phyloP scores from a whole-genome alignment of 179 eudicot species.

The Sideroxylon spinosum region DNA sequence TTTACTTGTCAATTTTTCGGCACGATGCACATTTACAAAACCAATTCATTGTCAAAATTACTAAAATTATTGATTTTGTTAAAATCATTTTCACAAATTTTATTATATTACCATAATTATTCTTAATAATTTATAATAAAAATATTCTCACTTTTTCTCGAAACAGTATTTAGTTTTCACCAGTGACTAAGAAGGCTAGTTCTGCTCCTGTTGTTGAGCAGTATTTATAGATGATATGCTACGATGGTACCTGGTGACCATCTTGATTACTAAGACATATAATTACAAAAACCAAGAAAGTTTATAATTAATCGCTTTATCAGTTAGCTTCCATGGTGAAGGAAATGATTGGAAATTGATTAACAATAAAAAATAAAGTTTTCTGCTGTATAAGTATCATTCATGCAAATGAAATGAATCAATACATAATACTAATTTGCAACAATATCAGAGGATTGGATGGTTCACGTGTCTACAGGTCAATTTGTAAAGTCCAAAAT shows the following conservation, averaged over 20 bases:
- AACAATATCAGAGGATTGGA: neutral
- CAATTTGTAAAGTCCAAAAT: neutral
- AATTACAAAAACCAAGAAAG: neutral
- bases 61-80: too few species aligned
- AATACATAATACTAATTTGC: neutral
- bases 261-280: neutral
- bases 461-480: neutral
- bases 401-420: neutral
- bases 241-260: neutral
- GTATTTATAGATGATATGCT: neutral
- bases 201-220: too few species aligned
- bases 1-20: too few species aligned
- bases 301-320: neutral
- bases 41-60: too few species aligned
- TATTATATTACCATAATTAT: too few species aligned
- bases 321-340: neutral
- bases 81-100: too few species aligned
- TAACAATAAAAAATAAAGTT: neutral
- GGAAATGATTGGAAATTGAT: neutral
- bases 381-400: neutral
- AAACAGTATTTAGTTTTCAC: too few species aligned
- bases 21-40: too few species aligned
- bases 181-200: too few species aligned
- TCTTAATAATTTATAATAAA: too few species aligned
- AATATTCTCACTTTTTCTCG: too few species aligned